Evolutionary conservation across 352 stramenopile species (phyloP).

Genomic region (Phytophthora sojae): DNA sequence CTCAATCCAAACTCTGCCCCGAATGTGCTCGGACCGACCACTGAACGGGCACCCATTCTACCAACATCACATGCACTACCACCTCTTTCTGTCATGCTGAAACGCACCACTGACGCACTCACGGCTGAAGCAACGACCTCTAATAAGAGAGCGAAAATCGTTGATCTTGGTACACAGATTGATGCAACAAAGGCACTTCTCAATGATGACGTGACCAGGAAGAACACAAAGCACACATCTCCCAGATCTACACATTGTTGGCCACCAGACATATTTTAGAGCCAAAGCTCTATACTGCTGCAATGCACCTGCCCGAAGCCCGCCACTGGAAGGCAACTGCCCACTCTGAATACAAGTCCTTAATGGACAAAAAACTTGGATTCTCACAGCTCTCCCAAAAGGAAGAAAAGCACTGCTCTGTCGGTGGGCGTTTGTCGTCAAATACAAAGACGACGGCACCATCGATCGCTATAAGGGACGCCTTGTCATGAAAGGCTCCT

Average conservation of each 20-base stretch:
- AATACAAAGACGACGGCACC: too few relatives aligned
- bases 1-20: not conserved
- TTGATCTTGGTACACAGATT: not conserved
- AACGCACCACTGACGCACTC: not conserved
- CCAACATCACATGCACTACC: constrained; percentile 4
- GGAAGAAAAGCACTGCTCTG: not conserved
- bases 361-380: constrained; percentile 25
- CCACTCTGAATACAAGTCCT: constrained; percentile 15
- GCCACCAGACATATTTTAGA: constrained; percentile 11
- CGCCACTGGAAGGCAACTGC: constrained; percentile 9
- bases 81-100: not conserved
- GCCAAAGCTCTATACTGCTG: constrained; percentile 2
- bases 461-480: too few relatives aligned
- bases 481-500: not conserved
- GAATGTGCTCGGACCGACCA: not conserved
- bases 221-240: constrained; percentile 1
- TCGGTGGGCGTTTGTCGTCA: too few relatives aligned
- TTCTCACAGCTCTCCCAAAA: not conserved
- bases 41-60: not conserved
- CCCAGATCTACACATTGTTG: constrained; percentile 8
- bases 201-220: not conserved
- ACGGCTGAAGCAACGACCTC: not conserved
- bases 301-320: constrained; percentile 12
- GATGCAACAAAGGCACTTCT: not conserved
- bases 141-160: not conserved